Base-by-base conservation (phyloP, 2,329 filamentous ascomycete genomes). In the Endoconidiophora polonica region DNA sequence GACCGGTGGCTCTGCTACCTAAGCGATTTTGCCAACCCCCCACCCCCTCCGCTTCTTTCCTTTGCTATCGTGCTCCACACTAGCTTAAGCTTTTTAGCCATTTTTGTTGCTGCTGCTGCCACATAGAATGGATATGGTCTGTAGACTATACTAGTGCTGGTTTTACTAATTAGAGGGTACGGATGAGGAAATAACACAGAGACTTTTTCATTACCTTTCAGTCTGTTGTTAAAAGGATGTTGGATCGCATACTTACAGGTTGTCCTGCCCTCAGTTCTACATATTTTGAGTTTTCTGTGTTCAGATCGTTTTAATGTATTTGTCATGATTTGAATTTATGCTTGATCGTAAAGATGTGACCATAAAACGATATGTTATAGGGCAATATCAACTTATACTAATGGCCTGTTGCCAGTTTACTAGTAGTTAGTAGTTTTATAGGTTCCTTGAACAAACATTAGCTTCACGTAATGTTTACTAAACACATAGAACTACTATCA, bases 1-100 rank as follows among this genome's bases (percentile, higher is more conserved):
- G 54, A 63, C 62, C 14, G 63, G 63, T 52, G 63, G 63, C 48
- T 56, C 55, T 18, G 47, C 53, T 45, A 62, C 60, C 23, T 63
- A 59, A 56, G 42, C 18, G 16, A n/a, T 20, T 29, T 41, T 37
- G 18, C 50, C n/a, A n/a, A n/a, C n/a, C n/a, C 29, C 3, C 38
- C n/a, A 2, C 9, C 16, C 4, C 24, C 22, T 14, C 14, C 22
- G 23, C 23, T 36, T 40, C 20, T 24, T 1, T 2, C 3, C 26
- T 12, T 10, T 29, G 24, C n/a, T 29, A 45, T n/a, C 23, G 14
- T 26, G 43, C 16, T 12, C 10, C 12, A 12, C 38, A 22, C 40
- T 18, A 16, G 36, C 36, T 18, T 39, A 36, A 49, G 36, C 48
- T 41, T 40, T 9, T 49, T 37, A 40, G 46, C 16, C 24, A 12